A percentile compares a stretch with the other conserved stretches of the same genome.
These are phyloP conservation scores for Volvox reticuliferus DNA, from an alignment of 139 green algal genomes.

Conservation along the genomic window DNA sequence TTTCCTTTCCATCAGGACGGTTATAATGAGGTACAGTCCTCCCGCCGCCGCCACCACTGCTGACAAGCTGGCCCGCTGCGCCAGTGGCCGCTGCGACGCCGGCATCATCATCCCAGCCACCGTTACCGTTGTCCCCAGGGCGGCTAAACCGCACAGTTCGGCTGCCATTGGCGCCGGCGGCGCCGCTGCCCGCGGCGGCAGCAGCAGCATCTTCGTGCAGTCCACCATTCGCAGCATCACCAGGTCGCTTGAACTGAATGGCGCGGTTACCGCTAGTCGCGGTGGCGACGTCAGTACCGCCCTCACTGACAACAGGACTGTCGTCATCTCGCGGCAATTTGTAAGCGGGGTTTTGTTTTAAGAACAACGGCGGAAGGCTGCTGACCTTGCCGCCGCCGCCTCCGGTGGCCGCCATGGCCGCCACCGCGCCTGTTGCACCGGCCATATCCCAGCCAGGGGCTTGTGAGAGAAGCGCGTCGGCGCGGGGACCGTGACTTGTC, in stretches of 20 bases:
- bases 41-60: not conserved
- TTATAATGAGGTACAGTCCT: conserved; percentile 4
- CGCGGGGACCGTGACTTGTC: not conserved
- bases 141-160: conserved; percentile 16
- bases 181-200: not conserved
- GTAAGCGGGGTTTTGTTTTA: not conserved
- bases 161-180: not conserved
- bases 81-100: not conserved
- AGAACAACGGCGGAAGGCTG: conserved; percentile 7
- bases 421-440: not conserved
- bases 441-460: not conserved
- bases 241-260: not conserved
- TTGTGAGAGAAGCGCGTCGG: not conserved
- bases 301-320: not conserved
- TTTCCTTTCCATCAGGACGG: not conserved
- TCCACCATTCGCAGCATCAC: not conserved
- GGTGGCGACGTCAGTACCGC: not conserved
- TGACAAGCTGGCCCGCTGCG: not conserved
- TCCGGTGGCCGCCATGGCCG: not conserved
- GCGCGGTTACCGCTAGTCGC: not conserved
- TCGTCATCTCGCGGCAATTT: not conserved
- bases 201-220: not conserved
- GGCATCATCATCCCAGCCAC: not conserved
- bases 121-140: conserved; percentile 12
- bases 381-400: not conserved